Percentiles rank a stretch among this genome's conserved stretches.
phyloP scores from a whole-genome alignment of 2,329 filamentous ascomycete species.

The Fusarium secorum region DNA sequence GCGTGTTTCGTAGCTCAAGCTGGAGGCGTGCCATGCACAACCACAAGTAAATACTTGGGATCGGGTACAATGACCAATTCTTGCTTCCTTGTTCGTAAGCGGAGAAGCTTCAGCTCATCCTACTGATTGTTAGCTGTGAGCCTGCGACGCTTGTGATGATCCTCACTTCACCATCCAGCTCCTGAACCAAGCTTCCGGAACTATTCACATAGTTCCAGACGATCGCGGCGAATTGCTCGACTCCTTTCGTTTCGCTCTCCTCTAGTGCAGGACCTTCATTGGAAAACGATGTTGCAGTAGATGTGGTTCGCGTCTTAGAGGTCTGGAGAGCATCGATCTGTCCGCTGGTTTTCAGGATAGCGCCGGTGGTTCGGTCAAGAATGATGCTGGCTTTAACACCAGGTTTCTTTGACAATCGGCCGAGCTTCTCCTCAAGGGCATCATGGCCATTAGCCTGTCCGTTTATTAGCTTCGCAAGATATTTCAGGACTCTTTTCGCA shows the following conservation, averaged over 20 bases:
- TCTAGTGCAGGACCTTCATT: slow-evolving; percentile 54
- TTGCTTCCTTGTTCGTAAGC: slow-evolving; percentile 83
- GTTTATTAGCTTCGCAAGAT: neutral
- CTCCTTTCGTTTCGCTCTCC: slow-evolving; percentile 62
- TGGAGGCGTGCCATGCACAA: slow-evolving; percentile 82
- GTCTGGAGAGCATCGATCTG: slow-evolving; percentile 65
- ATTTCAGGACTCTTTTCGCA: neutral
- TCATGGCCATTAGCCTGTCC: slow-evolving; percentile 60
- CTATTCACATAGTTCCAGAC: slow-evolving; percentile 79
- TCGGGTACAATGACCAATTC: slow-evolving; percentile 87
- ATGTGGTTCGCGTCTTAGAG: slow-evolving; percentile 47
- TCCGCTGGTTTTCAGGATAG: slow-evolving; percentile 78
- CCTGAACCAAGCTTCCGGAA: slow-evolving; percentile 74
- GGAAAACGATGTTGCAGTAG: slow-evolving; percentile 55
- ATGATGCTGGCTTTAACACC: slow-evolving; percentile 82
- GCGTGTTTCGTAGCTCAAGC: slow-evolving; percentile 54
- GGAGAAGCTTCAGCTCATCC: slow-evolving; percentile 79
- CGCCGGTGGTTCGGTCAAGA: slow-evolving; percentile 74
- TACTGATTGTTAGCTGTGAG: slow-evolving; percentile 46
- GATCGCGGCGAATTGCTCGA: slow-evolving; percentile 77
- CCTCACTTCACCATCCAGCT: slow-evolving; percentile 73
- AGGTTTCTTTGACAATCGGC: slow-evolving; percentile 76
- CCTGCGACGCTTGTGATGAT: neutral
- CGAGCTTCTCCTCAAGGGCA: slow-evolving; percentile 70
- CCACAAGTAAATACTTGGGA: slow-evolving; percentile 78